Conservation (phyloP, 2,329 filamentous ascomycete species). For the Zarea fungicola region DNA sequence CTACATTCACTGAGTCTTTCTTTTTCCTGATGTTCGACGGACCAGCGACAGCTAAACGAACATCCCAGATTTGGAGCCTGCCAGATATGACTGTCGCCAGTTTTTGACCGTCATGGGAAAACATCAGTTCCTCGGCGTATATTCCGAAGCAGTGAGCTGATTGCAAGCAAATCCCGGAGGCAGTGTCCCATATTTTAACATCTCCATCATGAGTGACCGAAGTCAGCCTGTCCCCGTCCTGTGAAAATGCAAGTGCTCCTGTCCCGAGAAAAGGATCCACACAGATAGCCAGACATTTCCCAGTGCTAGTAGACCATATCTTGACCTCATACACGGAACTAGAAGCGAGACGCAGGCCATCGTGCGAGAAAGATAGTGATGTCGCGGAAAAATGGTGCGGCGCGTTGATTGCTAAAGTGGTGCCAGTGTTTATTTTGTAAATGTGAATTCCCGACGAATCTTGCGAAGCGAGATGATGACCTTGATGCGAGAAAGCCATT, state of each 20-base stretch:
- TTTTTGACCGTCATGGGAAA: neutral
- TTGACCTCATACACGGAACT: neutral
- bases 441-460: too few relatives aligned
- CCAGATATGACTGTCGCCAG: neutral
- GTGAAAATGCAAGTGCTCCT: neutral
- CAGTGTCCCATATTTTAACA: slow-evolving; percentile 18
- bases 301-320: neutral
- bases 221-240: neutral
- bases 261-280: neutral
- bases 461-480: too few relatives aligned
- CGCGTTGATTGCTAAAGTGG: too few relatives aligned
- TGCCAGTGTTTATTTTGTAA: too few relatives aligned
- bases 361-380: neutral
- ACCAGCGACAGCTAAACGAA: neutral
- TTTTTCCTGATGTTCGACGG: neutral
- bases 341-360: neutral
- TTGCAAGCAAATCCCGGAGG: neutral
- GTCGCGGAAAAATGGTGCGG: too few relatives aligned
- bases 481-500: too few relatives aligned
- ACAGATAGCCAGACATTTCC: neutral
- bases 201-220: slow-evolving; percentile 8
- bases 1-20: neutral
- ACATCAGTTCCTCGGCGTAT: neutral
- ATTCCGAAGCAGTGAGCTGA: neutral
- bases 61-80: neutral